Percentiles rank a stretch among this genome's conserved stretches.
Evolutionary conservation across 306 rosid species (phyloP).

Genomic region (Boehmeria nivea): DNA sequence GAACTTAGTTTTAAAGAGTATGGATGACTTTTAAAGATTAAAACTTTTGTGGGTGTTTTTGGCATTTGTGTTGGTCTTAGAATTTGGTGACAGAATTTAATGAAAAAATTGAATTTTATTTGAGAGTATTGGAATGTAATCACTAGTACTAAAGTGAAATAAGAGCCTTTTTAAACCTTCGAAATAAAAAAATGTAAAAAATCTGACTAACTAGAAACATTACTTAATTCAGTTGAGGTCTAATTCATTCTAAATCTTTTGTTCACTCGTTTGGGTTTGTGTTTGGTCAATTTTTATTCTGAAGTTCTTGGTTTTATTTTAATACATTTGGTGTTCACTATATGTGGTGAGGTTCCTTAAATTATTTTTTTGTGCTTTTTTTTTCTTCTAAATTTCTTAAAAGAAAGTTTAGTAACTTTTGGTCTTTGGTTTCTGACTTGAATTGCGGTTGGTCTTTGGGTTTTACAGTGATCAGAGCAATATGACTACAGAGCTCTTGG

Average conservation of each 20-base stretch:
- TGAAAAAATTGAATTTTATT: background rate
- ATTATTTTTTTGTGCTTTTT: background rate
- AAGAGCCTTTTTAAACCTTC: too few species aligned
- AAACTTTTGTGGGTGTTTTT: background rate
- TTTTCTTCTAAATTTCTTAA: background rate
- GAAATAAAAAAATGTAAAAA: too few species aligned
- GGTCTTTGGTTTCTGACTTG: background rate
- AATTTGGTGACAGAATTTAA: background rate
- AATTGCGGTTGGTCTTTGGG: conserved; percentile 11
- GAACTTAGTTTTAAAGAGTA: too few species aligned
- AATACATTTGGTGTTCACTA: too few species aligned
- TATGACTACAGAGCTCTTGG: conserved; percentile 72
- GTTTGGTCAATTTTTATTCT: background rate
- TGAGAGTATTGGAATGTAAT: too few species aligned
- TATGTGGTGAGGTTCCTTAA: too few species aligned
- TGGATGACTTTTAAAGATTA: background rate
- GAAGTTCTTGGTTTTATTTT: too few species aligned
- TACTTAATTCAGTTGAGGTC: too few species aligned
- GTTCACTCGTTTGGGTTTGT: background rate
- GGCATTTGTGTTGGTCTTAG: background rate
- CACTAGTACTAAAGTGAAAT: too few species aligned
- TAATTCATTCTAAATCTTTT: background rate
- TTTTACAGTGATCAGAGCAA: conserved; percentile 25
- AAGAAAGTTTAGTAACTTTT: background rate
- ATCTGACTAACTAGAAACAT: too few species aligned